Base-by-base conservation (phyloP, 2,329 filamentous ascomycete genomes). In the Didymella arachidicola region DNA sequence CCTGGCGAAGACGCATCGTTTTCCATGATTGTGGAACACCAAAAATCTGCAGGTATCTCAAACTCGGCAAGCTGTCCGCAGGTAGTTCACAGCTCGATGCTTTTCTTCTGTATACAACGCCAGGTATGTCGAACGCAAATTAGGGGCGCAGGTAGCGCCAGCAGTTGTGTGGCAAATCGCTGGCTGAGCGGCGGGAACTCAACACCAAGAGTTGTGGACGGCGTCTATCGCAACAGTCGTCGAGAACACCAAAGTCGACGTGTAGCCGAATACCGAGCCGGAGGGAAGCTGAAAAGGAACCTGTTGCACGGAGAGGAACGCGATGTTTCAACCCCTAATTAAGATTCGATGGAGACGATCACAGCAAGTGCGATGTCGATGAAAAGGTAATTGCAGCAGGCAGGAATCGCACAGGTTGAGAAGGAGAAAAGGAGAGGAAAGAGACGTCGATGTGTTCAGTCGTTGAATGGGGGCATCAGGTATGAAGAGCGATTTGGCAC, bases 1-100 rank as follows among this genome's bases (percentile, higher is more conserved):
- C 71, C 75, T 27, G 72, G 72, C 60, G 75, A 76, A 49, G 72
- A 75, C 36, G 71, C 71, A 64, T 68, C 72, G 45, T 72, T 68
- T 41, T 72, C 71, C 74, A 76, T 77, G 47, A 66, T 62, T 56
- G 65, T 60, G 47, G 57, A 65, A 66, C 32, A 65, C 62, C 43
- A 49, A 57, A 62, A 57, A 29, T 25, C 41, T 25, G 43, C 52
- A 55, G 45, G 29, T 19, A 16, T 22, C 14, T 22, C 19, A 54
- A 59, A 45, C 1, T 27, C 27, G 39, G 41, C 27, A 52, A 43
- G 34, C 53, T 44, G 43, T 47, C 49, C 48, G 32, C 27, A 46
- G 54, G 25, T 44, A 30, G 36, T 47, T 30, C 41, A 57, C 49
- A 34, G n/a, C 12, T 38, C 27, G 32, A 50, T 29, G 41, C 42